Evolutionary conservation across 768 basidiomycete species (phyloP).

Genomic region (Amanita phalloides): DNA sequence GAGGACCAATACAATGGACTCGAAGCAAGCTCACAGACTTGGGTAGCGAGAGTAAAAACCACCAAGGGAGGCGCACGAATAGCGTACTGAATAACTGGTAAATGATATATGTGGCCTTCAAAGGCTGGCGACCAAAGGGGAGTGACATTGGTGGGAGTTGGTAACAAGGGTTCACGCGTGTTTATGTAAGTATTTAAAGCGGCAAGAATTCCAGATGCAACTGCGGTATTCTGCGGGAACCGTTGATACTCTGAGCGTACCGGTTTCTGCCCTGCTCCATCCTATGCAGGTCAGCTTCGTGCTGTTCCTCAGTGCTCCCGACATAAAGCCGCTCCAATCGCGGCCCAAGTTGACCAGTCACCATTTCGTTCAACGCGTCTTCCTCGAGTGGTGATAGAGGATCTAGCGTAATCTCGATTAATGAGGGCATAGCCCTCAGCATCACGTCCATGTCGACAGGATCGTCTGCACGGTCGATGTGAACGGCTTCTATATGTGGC

Average conservation of each 20-base stretch:
- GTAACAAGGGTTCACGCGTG: neutral
- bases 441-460: neutral
- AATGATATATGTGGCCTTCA: neutral
- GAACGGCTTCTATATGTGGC: neutral
- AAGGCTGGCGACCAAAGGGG: neutral
- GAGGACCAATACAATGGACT: neutral
- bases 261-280: neutral
- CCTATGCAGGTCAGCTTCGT: neutral
- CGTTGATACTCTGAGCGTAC: neutral
- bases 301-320: neutral
- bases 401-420: neutral
- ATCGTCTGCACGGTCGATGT: neutral
- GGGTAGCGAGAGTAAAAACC: neutral
- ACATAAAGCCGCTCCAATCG: neutral
- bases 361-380: neutral
- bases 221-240: neutral
- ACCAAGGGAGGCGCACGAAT: neutral
- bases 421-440: neutral
- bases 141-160: constrained; percentile 9
- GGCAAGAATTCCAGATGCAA: neutral
- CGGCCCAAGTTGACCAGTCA: neutral
- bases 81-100: neutral
- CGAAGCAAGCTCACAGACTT: too few relatives aligned
- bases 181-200: neutral
- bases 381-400: neutral